Evolutionary conservation across 164 flowering plant genomes (phyloP), one percentile per base, ranked within the genome.

Genomic region (Buxus sempervirens): DNA sequence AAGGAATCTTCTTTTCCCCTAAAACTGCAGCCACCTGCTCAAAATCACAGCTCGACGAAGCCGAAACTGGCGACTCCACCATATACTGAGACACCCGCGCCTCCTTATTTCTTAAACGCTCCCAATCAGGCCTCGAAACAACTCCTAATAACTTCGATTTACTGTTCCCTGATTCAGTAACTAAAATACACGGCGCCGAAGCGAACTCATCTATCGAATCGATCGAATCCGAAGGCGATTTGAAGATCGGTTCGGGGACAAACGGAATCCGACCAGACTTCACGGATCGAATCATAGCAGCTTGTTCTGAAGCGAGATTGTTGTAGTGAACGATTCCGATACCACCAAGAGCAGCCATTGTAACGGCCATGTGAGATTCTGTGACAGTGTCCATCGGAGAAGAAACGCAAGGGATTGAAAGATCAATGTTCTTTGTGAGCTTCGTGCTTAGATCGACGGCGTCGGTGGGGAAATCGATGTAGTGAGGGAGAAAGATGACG

Each of bases 361-460:
- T 79, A 12, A 87, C 82, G 27, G 97, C 97, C 97, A 93, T 91
- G 69, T 81, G 68, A 10, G 96, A 72, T 64, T 94, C 97, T 0
- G 97, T 86, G 41, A 91, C 97, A 16, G 97, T 90, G 81, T 94
- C 98, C 97, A 91, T 91, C 0, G 98, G 98, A 19, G 98, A 94
- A 14, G 96, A 69, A 24, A 94, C 91, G 62, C 89, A 84, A 0
- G 98, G 98, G 41, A 78, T 77, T 1, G 93, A 78, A 21, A 94
- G 90, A 6, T 68, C 27, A 67, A 94, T 60, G 72, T 84, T 87
- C 59, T 87, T 84, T 45, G 85, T 80, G 73, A 91, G 90, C 25
- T 81, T 81, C 32, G 97, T 80, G 65, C 79, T 21, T 53, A 94
- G 85, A 12, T 77, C 61, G 61, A 94, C 97, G 5, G 89, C 69